Percentiles rank a stretch among this genome's conserved stretches.
Conservation (phyloP, 805 yeast species). For the Metschnikowia gelsemii region DNA sequence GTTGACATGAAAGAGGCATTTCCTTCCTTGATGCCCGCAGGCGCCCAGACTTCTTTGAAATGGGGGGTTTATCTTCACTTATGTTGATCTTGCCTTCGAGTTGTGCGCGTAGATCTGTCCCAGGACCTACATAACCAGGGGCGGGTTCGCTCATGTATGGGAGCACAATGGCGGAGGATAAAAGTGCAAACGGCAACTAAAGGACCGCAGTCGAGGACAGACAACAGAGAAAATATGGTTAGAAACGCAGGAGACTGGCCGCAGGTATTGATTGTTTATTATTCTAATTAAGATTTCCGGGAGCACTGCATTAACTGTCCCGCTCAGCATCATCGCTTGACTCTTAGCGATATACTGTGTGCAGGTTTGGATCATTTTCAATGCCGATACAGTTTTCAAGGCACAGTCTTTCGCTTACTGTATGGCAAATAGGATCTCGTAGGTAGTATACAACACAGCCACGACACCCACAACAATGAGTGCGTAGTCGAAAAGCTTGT, state of each 20-base stretch:
- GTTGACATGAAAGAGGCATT: conserved; percentile 33
- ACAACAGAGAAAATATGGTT: not conserved
- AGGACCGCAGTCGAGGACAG: too few relatives aligned
- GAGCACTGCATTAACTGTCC: too few relatives aligned
- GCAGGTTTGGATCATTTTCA: not conserved
- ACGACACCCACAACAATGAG: conserved; percentile 38
- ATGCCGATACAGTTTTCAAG: not conserved
- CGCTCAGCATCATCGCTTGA: too few relatives aligned
- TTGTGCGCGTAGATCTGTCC: too few relatives aligned
- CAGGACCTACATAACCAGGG: not conserved
- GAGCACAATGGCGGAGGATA: too few relatives aligned
- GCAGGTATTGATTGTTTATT: too few relatives aligned
- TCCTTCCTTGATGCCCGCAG: conserved; percentile 8
- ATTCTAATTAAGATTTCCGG: too few relatives aligned
- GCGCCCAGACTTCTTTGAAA: not conserved
- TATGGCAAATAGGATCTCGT: conserved; percentile 34
- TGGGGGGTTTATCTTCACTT: too few relatives aligned
- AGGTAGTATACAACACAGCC: conserved; percentile 43
- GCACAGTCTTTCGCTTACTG: not conserved
- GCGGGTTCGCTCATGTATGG: conserved; percentile 1
- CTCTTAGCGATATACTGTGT: not conserved
- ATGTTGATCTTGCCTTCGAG: too few relatives aligned
- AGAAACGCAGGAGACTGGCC: too few relatives aligned
- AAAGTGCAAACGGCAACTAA: too few relatives aligned
- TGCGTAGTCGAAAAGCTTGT: conserved; percentile 30